Percentiles rank a stretch among this genome's conserved stretches.
These are phyloP conservation scores for Tagetes patula DNA, from an alignment of 129 eudicot genomes.

Conservation along the genomic window DNA sequence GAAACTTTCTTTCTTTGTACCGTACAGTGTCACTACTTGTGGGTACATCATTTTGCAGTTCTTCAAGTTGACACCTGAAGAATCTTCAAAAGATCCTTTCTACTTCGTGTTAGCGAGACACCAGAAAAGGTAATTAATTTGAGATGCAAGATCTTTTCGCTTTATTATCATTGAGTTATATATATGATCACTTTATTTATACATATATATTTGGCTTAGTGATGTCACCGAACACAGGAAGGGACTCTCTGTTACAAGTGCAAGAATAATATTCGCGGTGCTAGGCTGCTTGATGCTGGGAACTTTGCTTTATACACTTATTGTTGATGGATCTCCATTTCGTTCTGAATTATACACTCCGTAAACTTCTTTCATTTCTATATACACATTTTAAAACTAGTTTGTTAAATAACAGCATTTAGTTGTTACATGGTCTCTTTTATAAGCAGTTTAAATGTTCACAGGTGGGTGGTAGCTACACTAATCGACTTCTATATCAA, in stretches of 20 bases:
- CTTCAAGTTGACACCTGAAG: constrained; percentile 70
- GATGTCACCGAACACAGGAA: constrained; percentile 40
- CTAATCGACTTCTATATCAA: constrained; percentile 70
- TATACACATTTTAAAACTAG: background rate
- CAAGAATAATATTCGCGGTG: constrained; percentile 47
- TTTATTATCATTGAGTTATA: background rate
- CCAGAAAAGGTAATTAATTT: constrained; percentile 43
- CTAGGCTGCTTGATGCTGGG: constrained; percentile 78
- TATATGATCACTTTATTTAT: background rate
- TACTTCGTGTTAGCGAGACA: constrained; percentile 57
- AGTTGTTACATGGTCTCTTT: background rate
- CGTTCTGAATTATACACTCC: constrained; percentile 55
- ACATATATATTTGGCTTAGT: constrained; percentile 32
- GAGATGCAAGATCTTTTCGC: background rate
- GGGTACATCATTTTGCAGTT: constrained; percentile 63
- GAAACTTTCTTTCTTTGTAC: constrained; percentile 3
- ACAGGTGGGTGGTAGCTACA: constrained; percentile 82
- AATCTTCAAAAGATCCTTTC: constrained; percentile 66
- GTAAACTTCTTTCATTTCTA: constrained; percentile 35
- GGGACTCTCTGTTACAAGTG: constrained; percentile 44
- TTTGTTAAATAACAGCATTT: background rate
- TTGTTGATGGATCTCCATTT: constrained; percentile 32
- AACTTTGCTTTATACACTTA: constrained; percentile 52
- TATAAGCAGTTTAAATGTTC: constrained; percentile 8
- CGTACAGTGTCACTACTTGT: constrained; percentile 72